phyloP scores from a whole-genome alignment of 768 basidiomycete species.

The Chiua virens region DNA sequence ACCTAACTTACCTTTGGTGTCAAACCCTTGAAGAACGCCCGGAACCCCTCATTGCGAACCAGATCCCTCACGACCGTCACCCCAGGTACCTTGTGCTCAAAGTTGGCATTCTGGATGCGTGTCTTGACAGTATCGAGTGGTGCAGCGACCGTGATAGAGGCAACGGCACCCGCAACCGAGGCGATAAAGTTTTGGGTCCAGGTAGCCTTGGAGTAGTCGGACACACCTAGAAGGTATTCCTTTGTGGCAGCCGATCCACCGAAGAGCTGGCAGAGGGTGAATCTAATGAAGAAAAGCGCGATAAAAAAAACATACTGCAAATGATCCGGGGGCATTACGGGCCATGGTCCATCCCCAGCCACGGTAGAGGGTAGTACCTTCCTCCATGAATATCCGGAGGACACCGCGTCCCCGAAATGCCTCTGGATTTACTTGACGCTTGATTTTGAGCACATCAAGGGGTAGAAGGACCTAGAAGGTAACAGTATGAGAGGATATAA shows the following conservation, averaged over 20 bases:
- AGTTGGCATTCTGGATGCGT: slow-evolving; percentile 98
- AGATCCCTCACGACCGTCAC: slow-evolving; percentile 82
- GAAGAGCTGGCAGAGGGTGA: slow-evolving; percentile 69
- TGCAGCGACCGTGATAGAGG: slow-evolving; percentile 94
- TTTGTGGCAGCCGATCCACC: slow-evolving; percentile 95
- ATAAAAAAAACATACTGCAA: slow-evolving; percentile 66
- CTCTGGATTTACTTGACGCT: slow-evolving; percentile 97
- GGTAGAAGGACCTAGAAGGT: slow-evolving; percentile 78
- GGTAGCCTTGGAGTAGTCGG: slow-evolving; percentile 92
- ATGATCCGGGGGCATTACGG: slow-evolving; percentile 92
- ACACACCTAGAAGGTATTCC: slow-evolving; percentile 85
- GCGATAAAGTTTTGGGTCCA: slow-evolving; percentile 98
- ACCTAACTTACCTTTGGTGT: slow-evolving; percentile 79
- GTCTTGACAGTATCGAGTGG: slow-evolving; percentile 97
- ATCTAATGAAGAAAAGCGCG: not conserved
- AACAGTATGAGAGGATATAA: not conserved
- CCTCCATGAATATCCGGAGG: slow-evolving; percentile 86
- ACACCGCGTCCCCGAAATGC: slow-evolving; percentile 95
- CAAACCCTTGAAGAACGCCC: slow-evolving; percentile 93
- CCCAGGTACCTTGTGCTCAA: slow-evolving; percentile 81
- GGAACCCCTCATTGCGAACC: slow-evolving; percentile 78
- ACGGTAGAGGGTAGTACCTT: slow-evolving; percentile 89
- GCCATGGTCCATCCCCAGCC: slow-evolving; percentile 99
- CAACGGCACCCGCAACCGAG: slow-evolving; percentile 89
- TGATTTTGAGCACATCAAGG: slow-evolving; percentile 96